Evolutionary conservation across 2,329 filamentous ascomycete species (phyloP), one percentile per base, ranked within the genome.

Genomic region (Chrysosporium keratinophilum): DNA sequence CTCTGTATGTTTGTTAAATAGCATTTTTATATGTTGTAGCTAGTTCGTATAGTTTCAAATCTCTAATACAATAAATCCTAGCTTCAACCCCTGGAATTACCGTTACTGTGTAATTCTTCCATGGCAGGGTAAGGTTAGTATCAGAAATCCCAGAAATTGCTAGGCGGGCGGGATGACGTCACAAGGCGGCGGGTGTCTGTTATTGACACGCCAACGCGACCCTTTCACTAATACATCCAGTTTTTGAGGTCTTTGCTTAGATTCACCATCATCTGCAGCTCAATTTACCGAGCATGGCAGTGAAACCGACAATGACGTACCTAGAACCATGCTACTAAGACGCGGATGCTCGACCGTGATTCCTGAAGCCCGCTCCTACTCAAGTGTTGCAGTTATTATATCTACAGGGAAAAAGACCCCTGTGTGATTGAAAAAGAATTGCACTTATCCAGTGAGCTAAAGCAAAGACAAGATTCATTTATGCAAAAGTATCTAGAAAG

Each of bases 31-130:
- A 48, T 54, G 41, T 52, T 52, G 23, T 28, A 39, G 31, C 43
- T 52, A 56, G 41, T 50, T 53, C 19, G 34, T 39, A 10, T 48
- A 48, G 44, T 39, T 47, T 20, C 15, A 48, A 48, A 43, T 50
- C 14, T 35, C 14, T 50, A 50, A 50, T 50, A 41, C 48, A 39
- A 31, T 15, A 9, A n/a, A 11, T 10, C 33, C 20, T 34, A 47
- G 44, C 31, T 34, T 37, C 35, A 37, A 37, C 23, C 23, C 23
- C 23, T 28, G 23, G 23, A 7, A 28, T 28, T 28, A 35, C 5
- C 14, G 19, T 46, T 17, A 17, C n/a, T 31, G n/a, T 46, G 28
- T 5, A 35, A 19, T 12, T 10, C 3, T 46, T 17, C 28, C 23
- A 7, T 7, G 23, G 23, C 23, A 7, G 23, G 23, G 23, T 4